Conservation (phyloP, 2,329 filamentous ascomycete species). For the Aspergillus candidus region DNA sequence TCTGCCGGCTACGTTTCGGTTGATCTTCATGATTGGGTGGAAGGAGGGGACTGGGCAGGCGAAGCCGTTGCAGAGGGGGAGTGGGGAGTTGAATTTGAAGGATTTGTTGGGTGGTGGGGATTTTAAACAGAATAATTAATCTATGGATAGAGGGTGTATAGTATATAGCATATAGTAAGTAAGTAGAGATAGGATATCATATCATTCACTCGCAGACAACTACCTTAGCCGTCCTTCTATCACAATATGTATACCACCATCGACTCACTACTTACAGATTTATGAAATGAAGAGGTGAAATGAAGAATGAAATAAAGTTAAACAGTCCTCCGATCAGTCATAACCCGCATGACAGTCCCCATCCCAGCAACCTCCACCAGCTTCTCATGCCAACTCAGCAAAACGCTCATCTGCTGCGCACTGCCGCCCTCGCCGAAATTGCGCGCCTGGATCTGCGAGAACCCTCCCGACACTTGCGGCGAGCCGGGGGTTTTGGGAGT, state of each 20-base stretch:
- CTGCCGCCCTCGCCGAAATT: conserved; percentile 60
- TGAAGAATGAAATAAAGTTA: conserved; percentile 31
- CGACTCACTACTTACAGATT: conserved; percentile 1
- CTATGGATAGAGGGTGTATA: too few relatives aligned
- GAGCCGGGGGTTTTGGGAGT: conserved; percentile 51
- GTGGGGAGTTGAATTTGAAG: conserved; percentile 80
- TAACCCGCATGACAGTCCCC: conserved; percentile 87
- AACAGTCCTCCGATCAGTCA: conserved; percentile 93
- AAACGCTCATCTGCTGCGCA: conserved; percentile 87
- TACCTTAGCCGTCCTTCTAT: conserved; percentile 13
- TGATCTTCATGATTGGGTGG: conserved; percentile 99
- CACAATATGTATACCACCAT: conserved; percentile 13
- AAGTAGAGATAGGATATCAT: conserved; percentile 1
- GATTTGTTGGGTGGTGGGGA: conserved; percentile 59
- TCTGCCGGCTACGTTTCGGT: conserved; percentile 83
- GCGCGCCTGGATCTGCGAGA: conserved; percentile 67
- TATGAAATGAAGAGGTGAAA: background rate
- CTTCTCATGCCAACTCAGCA: conserved; percentile 99
- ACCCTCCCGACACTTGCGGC: conserved; percentile 71
- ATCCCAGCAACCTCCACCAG: conserved; percentile 87
- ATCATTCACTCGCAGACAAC: conserved; percentile 16
- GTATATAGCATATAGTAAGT: too few relatives aligned
- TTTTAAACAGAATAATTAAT: conserved; percentile 18
- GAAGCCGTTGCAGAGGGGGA: conserved; percentile 74
- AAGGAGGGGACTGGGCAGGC: conserved; percentile 74